Evolutionary conservation across 192 early-diverging fungal genomes (phyloP).

Genomic region (Linnemannia elongata): DNA sequence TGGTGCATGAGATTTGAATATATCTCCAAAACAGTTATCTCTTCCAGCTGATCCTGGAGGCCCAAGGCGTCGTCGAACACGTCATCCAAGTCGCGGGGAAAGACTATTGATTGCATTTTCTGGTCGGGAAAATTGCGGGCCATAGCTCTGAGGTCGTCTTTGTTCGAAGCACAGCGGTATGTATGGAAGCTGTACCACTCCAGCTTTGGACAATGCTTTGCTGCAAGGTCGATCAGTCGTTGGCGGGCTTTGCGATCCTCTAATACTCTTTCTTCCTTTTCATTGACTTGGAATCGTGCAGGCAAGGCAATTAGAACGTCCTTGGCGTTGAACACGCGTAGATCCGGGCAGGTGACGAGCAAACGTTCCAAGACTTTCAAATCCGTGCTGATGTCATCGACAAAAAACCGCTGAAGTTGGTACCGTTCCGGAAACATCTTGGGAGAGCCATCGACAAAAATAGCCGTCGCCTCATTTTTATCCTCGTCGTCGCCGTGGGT

Average conservation of each 20-base stretch:
- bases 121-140: background rate
- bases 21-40: background rate
- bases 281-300: too few relatives aligned
- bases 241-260: background rate
- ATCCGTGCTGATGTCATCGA: background rate
- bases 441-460: background rate
- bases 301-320: background rate
- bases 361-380: constrained; percentile 26
- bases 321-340: constrained; percentile 8
- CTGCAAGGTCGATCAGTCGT: background rate
- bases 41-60: background rate
- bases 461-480: background rate
- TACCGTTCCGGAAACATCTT: constrained; percentile 20
- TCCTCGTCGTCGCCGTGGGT: constrained; percentile 1
- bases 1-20: too few relatives aligned
- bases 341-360: constrained; percentile 24
- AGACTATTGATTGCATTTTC: background rate
- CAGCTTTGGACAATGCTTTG: background rate
- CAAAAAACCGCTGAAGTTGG: constrained; percentile 10
- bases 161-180: background rate
- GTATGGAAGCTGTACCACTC: background rate
- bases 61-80: too few relatives aligned
- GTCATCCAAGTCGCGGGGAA: background rate
- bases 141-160: background rate
- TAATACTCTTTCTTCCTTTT: background rate